Evolutionary conservation across 306 rosid genomes (phyloP), one percentile per base, ranked within the genome.

Genomic region (Astragalus glycyphyllos): DNA sequence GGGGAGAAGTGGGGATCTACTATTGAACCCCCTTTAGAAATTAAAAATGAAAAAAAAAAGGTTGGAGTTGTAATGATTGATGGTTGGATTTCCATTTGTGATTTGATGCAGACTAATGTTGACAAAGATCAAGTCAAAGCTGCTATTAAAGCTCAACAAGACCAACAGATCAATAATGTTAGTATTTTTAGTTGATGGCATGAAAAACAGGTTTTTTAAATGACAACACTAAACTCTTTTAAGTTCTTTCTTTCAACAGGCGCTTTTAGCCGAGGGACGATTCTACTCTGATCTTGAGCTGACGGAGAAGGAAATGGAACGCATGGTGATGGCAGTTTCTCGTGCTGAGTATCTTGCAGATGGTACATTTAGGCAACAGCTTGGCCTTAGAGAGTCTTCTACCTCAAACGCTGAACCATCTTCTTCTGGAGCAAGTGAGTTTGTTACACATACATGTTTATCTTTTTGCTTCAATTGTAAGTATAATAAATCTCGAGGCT

Each of bases 251-350:
- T 16, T 12, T 49, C 11, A 37, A 38, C 92, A 92, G 98, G 96
- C 98, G 62, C 98, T 92, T 74, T 75, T 92, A 57, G 95, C 96
- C 2, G 92, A 92, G 89, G 98, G 96, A 11, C 87, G 86, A 31
- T 89, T 89, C 73, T 86, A 85, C 83, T 92, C 98, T 9, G 98
- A 92, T 80, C 88, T 92, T 29, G 98, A 92, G 85, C 89, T 92
- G 49, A 92, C 98, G 6, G 96, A 92, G 75, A 92, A 88, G 85
- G 96, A 92, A 82, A 92, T 92, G 12, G 98, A 89, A 57, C 91
- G 85, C 42, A 83, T 85, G 92, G 98, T 89, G 65, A 90, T 92
- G 74, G 96, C 84, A 79, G 88, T 78, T 69, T 92, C 98, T 31
- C 86, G 95, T 58, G 96, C 91, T 0, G 96, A 92, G 83, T 88